A percentile compares a stretch with the other conserved stretches of the same genome.
These are phyloP conservation scores for Euptelea pleiosperma DNA, from an alignment of 164 flowering plant genomes.

Conservation along the genomic window DNA sequence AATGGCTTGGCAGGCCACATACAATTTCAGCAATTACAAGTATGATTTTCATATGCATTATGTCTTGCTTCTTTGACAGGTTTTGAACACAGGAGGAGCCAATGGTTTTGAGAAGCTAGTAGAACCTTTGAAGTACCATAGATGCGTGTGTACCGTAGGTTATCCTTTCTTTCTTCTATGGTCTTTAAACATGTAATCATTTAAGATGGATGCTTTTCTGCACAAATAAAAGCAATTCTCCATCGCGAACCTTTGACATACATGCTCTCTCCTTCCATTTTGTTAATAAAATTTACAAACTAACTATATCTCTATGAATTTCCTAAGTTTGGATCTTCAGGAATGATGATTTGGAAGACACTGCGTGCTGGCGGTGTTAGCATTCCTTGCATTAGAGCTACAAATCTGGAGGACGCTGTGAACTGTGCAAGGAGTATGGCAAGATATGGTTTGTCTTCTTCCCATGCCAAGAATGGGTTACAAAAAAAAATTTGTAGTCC, in stretches of 20 bases:
- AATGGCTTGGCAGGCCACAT: background rate
- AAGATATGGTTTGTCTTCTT: slow-evolving; percentile 28
- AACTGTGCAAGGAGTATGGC: slow-evolving; percentile 34
- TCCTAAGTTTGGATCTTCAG: slow-evolving; percentile 42
- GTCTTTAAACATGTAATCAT: background rate
- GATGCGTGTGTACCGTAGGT: slow-evolving; percentile 39
- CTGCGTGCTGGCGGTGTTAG: slow-evolving; percentile 29
- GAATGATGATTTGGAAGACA: slow-evolving; percentile 31
- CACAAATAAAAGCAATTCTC: background rate
- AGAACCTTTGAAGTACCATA: slow-evolving; percentile 33
- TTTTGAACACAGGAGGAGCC: slow-evolving; percentile 14
- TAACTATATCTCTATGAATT: slow-evolving; percentile 10
- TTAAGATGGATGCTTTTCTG: background rate
- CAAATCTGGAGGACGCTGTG: slow-evolving; percentile 34
- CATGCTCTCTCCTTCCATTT: slow-evolving; percentile 5
- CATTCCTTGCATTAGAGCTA: slow-evolving; percentile 35
- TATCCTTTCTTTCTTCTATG: background rate
- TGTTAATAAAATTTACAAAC: background rate
- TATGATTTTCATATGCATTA: background rate
- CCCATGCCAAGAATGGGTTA: background rate
- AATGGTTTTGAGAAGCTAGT: slow-evolving; percentile 39
- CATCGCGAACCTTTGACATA: background rate
- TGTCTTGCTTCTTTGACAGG: slow-evolving; percentile 20
- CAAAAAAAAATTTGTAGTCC: too few species aligned
- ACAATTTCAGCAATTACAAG: background rate